phyloP scores from a whole-genome alignment of 2,329 filamentous ascomycete species.

The Penicillium nordicum region DNA sequence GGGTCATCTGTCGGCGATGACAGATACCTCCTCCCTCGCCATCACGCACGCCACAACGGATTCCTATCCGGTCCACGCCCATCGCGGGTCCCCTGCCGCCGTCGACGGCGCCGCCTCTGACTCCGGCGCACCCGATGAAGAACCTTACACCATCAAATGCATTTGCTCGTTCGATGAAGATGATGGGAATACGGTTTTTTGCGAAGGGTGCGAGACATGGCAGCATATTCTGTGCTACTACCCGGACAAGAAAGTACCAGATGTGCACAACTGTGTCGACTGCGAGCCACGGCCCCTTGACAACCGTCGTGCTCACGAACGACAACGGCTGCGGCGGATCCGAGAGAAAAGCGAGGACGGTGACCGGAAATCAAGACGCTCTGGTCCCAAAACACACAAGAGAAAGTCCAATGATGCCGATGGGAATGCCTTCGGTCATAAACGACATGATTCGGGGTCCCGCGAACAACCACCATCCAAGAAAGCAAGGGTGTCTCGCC shows the following conservation, averaged over 20 bases:
- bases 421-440: conserved; percentile 51
- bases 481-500: conserved; percentile 78
- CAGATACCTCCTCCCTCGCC: conserved; percentile 51
- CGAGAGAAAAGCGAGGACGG: conserved; percentile 57
- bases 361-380: conserved; percentile 71
- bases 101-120: conserved; percentile 44
- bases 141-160: conserved; percentile 88
- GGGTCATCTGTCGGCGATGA: conserved; percentile 53
- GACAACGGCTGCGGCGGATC: conserved; percentile 62
- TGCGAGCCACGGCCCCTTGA: conserved; percentile 79
- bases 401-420: conserved; percentile 73
- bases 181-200: conserved; percentile 96
- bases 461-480: conserved; percentile 62
- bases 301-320: conserved; percentile 68
- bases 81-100: conserved; percentile 41
- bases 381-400: conserved; percentile 76
- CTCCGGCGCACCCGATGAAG: conserved; percentile 42
- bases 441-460: conserved; percentile 55
- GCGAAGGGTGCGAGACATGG: conserved; percentile 94
- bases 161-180: conserved; percentile 92
- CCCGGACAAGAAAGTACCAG: conserved; percentile 68
- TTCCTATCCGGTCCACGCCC: conserved; percentile 46
- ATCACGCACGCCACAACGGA: conserved; percentile 49
- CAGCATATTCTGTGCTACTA: conserved; percentile 99
- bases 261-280: conserved; percentile 81